Evolutionary conservation across 2,329 filamentous ascomycete species (phyloP).

Genomic region (Talaromyces sp.): DNA sequence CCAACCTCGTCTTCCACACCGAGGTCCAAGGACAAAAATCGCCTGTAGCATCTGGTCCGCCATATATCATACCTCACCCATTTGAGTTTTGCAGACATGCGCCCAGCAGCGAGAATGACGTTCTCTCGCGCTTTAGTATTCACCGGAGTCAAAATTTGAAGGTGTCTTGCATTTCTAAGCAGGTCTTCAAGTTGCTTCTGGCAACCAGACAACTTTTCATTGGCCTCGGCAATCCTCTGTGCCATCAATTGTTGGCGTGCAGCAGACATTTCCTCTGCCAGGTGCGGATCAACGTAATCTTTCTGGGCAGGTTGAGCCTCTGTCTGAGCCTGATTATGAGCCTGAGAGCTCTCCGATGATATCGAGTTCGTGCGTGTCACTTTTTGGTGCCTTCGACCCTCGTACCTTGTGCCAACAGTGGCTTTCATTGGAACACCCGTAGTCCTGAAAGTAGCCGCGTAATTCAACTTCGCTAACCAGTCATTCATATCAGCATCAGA

Average conservation of each 20-base stretch:
- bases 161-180: constrained; percentile 80
- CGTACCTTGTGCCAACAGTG: constrained; percentile 76
- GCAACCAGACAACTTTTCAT: constrained; percentile 66
- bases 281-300: constrained; percentile 61
- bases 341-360: constrained; percentile 53
- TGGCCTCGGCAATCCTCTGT: constrained; percentile 74
- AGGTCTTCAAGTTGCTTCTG: constrained; percentile 77
- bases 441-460: constrained; percentile 88
- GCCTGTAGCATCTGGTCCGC: constrained; percentile 82
- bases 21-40: constrained; percentile 78
- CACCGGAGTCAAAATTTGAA: constrained; percentile 83
- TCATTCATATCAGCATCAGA: constrained; percentile 90
- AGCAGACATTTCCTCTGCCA: constrained; percentile 78
- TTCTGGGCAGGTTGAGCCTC: constrained; percentile 54
- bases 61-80: constrained; percentile 94
- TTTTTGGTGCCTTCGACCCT: constrained; percentile 58
- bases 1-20: constrained; percentile 69
- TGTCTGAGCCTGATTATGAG: constrained; percentile 63
- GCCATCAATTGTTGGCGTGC: constrained; percentile 78
- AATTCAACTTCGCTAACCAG: constrained; percentile 94
- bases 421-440: constrained; percentile 87
- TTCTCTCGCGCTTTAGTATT: constrained; percentile 84
- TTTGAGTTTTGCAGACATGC: constrained; percentile 80
- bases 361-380: constrained; percentile 61
- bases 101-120: constrained; percentile 75